phyloP scores from a whole-genome alignment of 202 grass and related monocot genomes.

The Panicum hallii region DNA sequence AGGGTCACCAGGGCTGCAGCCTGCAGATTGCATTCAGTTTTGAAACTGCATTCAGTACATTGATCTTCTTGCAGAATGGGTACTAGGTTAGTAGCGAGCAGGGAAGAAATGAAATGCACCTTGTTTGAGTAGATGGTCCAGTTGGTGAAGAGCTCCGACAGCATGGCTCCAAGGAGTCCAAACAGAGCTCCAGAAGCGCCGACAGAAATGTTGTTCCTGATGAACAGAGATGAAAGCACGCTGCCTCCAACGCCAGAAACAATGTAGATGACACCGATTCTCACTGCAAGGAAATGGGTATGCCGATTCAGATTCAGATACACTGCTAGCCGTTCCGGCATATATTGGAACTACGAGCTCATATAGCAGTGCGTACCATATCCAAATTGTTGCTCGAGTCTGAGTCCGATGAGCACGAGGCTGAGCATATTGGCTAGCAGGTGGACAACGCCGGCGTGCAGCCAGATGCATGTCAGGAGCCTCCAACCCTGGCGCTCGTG shows the following conservation, averaged over 20 bases:
- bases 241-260: slow-evolving; percentile 82
- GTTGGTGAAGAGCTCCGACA: slow-evolving; percentile 91
- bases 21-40: slow-evolving; percentile 42
- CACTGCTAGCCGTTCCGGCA: neutral
- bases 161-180: slow-evolving; percentile 88
- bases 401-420: slow-evolving; percentile 78
- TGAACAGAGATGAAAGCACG: slow-evolving; percentile 75
- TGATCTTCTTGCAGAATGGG: neutral
- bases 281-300: slow-evolving; percentile 50
- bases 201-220: slow-evolving; percentile 83
- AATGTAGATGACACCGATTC: slow-evolving; percentile 75
- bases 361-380: slow-evolving; percentile 49
- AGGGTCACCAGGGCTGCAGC: slow-evolving; percentile 72
- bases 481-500: slow-evolving; percentile 73
- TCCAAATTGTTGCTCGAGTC: slow-evolving; percentile 91
- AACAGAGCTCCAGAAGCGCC: slow-evolving; percentile 90
- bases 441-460: slow-evolving; percentile 88
- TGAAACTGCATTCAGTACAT: too few species aligned
- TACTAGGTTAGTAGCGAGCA: neutral
- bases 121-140: slow-evolving; percentile 94
- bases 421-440: slow-evolving; percentile 91
- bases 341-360: neutral
- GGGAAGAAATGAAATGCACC: slow-evolving; percentile 46
- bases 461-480: slow-evolving; percentile 83
- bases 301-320: slow-evolving; percentile 29